Conservation (phyloP, 2,329 filamentous ascomycete species). For the Allantophomopsis lycopodina region DNA sequence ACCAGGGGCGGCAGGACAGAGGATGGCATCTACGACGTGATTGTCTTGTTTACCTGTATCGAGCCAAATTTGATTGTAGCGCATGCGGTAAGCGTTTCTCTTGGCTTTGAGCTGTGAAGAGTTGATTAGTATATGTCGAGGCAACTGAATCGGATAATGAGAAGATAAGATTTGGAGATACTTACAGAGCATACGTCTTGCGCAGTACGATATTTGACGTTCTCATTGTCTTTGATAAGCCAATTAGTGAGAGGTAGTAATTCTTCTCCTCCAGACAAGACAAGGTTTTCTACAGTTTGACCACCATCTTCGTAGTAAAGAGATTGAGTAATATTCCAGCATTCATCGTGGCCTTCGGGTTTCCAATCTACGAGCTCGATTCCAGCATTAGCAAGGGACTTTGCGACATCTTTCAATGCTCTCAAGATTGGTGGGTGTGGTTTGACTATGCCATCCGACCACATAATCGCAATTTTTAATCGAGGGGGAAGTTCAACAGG, state of each 20-base stretch:
- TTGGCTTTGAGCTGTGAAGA: constrained; percentile 1
- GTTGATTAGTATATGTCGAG: neutral
- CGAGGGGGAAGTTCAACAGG: constrained; percentile 10
- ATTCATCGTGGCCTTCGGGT: constrained; percentile 31
- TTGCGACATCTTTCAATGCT: constrained; percentile 13
- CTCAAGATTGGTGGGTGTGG: constrained; percentile 21
- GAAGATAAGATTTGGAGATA: neutral
- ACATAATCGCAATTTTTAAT: constrained; percentile 19
- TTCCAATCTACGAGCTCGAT: constrained; percentile 33
- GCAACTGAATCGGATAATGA: too few species aligned
- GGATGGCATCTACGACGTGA: constrained; percentile 19
- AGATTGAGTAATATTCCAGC: constrained; percentile 21
- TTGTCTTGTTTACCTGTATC: constrained; percentile 3
- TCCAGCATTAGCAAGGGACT: constrained; percentile 14
- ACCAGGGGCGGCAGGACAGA: constrained; percentile 41
- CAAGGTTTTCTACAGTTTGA: constrained; percentile 1
- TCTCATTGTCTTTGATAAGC: neutral
- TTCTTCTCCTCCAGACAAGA: constrained; percentile 6
- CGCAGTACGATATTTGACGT: constrained; percentile 1
- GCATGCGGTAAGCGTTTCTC: constrained; percentile 5
- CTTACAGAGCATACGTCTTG: neutral
- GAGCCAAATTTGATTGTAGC: constrained; percentile 5
- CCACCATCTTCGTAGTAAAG: constrained; percentile 6
- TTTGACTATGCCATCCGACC: constrained; percentile 16
- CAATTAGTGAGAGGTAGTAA: constrained; percentile 5